These are phyloP conservation scores for Pythium biforme DNA, from an alignment of 352 stramenopile genomes.

Conservation along the genomic window DNA sequence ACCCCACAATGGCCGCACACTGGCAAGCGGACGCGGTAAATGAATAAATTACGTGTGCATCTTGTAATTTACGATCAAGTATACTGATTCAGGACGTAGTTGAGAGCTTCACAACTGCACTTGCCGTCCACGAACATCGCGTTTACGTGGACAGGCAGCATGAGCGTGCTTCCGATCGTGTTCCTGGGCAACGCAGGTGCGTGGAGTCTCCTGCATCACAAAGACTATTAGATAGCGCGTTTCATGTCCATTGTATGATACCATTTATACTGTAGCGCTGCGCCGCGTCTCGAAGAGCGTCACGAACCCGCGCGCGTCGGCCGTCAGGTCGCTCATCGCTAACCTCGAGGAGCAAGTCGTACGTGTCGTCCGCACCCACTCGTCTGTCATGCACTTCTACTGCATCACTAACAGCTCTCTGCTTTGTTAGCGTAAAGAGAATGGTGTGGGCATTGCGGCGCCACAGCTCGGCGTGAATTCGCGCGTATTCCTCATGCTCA, in stretches of 20 bases:
- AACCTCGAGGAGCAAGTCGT: conserved; percentile 73
- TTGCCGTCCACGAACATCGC: no score
- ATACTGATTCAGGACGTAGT: conserved; percentile 14
- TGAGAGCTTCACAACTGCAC: no score
- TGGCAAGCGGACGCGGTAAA: not conserved
- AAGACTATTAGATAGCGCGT: not conserved
- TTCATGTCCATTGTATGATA: not conserved
- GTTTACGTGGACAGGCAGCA: no score
- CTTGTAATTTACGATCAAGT: conserved; percentile 2
- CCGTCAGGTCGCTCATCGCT: conserved; percentile 50
- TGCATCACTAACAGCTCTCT: not conserved
- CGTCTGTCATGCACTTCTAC: not conserved
- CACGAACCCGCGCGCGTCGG: conserved; percentile 47
- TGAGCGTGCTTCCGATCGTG: conserved; percentile 48
- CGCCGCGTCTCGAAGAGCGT: conserved; percentile 70
- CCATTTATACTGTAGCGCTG: conserved; percentile 40
- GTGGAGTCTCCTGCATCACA: not conserved
- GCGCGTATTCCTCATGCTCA: conserved; percentile 84
- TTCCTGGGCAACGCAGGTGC: conserved; percentile 73
- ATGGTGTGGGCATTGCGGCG: conserved; percentile 72
- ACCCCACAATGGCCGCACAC: not conserved
- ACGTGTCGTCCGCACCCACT: not conserved
- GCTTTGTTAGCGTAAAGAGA: conserved; percentile 48
- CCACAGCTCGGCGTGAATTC: conserved; percentile 75
- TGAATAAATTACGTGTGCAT: conserved; percentile 26